Base-by-base conservation (phyloP, 2,329 filamentous ascomycete genomes). In the Dryadomyces quercus-mongolicae region DNA sequence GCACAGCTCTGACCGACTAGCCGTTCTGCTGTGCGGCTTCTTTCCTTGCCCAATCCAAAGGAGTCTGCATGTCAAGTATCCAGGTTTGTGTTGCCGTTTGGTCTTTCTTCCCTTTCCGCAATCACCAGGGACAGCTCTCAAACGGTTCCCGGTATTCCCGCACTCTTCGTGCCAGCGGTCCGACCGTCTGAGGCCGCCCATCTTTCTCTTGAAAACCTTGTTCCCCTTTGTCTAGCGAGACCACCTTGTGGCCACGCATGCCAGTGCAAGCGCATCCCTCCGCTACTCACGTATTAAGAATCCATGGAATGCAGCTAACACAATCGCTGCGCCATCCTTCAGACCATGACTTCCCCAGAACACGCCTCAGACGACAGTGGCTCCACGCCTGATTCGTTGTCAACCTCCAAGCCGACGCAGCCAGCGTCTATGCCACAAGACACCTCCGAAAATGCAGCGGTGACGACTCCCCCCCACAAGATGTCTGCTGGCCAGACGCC, bases 401-500 rank as follows among this genome's bases (percentile, higher is more conserved):
- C 42, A 9, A 18, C 42, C 6, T 44, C 42, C 15, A n/a, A 51
- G 48, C 31, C 47, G 54, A 18, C 38, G 49, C 51, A 10, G 10
- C 51, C 51, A 34, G 50, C n/a, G 22, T 55, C 59, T 16, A 53
- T 56, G 7, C 25, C 57, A 21, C 57, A 55, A 38, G 51, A 52
- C n/a, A 64, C 63, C 42, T 51, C 58, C 34, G 59, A 56, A 50
- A 60, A 57, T 56, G 55, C 47, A n/a, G 57, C 62, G 25, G 57
- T 61, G 38, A 67, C 65, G 1, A 63, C 65, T 4, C 55, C 60
- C 21, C 61, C 60, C 46, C 61, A 57, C 49, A 61, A 60, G 48
- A 52, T 59, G 16, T 61, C 65, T 40, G 59, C 56, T 20, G 57
- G 57, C 44, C 59, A 61, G n/a, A 70, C 69, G 5, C 70, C 73